phyloP scores from a whole-genome alignment of 768 basidiomycete genomes.

The Brasilioporus rufonigricans region DNA sequence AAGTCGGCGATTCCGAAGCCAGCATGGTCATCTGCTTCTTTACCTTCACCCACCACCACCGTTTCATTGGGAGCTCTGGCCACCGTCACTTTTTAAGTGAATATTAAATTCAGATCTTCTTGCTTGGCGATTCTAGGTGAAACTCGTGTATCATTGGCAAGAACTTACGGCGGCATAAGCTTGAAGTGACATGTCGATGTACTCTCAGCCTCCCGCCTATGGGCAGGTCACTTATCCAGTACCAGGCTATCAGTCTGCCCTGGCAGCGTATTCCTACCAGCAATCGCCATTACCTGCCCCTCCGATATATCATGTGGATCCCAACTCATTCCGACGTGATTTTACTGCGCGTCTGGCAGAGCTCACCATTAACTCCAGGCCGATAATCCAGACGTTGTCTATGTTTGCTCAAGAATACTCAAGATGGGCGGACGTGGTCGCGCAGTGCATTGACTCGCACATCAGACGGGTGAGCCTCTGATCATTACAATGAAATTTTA shows the following conservation, averaged over 20 bases:
- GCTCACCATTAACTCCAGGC: conserved; percentile 92
- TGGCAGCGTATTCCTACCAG: conserved; percentile 46
- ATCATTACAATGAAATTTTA: conserved; percentile 22
- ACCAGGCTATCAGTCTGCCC: conserved; percentile 45
- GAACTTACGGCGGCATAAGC: conserved; percentile 35
- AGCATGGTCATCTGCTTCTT: conserved; percentile 32
- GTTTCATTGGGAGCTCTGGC: conserved; percentile 36
- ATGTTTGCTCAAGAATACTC: conserved; percentile 87
- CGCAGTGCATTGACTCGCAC: conserved; percentile 79
- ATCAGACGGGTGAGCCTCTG: conserved; percentile 79
- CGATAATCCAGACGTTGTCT: conserved; percentile 90
- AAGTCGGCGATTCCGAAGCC: conserved; percentile 27
- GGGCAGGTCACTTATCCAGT: conserved; percentile 54
- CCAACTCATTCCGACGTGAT: conserved; percentile 75
- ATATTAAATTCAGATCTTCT: conserved; percentile 41
- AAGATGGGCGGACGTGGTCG: conserved; percentile 75
- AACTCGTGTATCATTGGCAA: conserved; percentile 32
- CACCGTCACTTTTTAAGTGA: conserved; percentile 50
- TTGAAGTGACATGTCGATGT: conserved; percentile 56
- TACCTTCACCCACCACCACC: conserved; percentile 47
- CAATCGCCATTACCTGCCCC: conserved; percentile 41
- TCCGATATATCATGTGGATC: conserved; percentile 54
- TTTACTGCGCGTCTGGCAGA: conserved; percentile 69
- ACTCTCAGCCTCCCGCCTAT: conserved; percentile 58
- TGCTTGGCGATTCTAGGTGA: conserved; percentile 32